Percentiles rank a stretch among this genome's conserved stretches.
phyloP scores from a whole-genome alignment of 805 yeast species.

The Lipomyces chichibuensis region DNA sequence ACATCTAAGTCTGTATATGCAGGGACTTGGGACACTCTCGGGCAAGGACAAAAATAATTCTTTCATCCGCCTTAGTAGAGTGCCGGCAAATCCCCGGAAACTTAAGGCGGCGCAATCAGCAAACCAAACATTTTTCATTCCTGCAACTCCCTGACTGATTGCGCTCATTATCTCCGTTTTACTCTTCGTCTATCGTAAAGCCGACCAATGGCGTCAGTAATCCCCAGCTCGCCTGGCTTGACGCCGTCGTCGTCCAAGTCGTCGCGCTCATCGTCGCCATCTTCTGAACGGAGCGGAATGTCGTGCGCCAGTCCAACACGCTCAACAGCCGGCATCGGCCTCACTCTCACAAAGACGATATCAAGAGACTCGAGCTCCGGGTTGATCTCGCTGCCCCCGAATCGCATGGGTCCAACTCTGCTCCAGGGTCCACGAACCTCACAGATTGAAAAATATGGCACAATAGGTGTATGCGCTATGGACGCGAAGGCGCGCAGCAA shows the following conservation, averaged over 20 bases:
- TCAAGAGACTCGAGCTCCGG: conserved; percentile 28
- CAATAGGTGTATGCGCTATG: conserved; percentile 98
- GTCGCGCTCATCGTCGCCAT: conserved; percentile 21
- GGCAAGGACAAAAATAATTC: too few species aligned
- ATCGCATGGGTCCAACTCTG: conserved; percentile 29
- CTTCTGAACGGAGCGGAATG: conserved; percentile 13
- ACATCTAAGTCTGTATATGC: too few species aligned
- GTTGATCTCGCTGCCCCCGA: conserved; percentile 18
- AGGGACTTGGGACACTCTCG: too few species aligned
- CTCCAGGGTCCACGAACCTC: conserved; percentile 33
- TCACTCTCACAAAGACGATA: conserved; percentile 27
- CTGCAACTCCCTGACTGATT: neutral
- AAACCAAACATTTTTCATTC: neutral
- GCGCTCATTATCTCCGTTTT: neutral
- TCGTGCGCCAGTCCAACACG: conserved; percentile 29
- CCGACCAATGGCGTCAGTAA: conserved; percentile 5
- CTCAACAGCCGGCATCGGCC: conserved; percentile 6
- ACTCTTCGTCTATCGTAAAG: neutral
- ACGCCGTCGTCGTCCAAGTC: conserved; percentile 12
- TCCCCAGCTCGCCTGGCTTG: neutral
- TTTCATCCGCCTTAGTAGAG: too few species aligned
- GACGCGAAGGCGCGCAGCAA: conserved; percentile 94
- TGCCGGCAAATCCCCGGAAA: too few species aligned
- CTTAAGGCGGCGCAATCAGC: too few species aligned
- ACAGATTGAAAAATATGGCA: conserved; percentile 59